These are phyloP conservation scores for Solanum chiquidenum DNA, from an alignment of 257 asterid species.

Conservation along the genomic window DNA sequence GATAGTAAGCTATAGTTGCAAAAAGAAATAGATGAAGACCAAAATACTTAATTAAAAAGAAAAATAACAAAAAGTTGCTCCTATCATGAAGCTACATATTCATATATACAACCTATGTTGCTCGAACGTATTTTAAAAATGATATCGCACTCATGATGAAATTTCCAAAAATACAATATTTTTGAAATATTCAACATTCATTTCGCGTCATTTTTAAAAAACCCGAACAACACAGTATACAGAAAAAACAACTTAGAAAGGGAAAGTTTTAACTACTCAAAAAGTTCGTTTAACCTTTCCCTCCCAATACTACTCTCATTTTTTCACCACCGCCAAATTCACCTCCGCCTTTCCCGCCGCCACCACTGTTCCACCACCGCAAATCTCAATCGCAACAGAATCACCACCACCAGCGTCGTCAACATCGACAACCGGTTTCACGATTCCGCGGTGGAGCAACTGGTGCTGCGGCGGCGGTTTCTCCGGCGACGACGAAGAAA, in stretches of 20 bases:
- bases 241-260: not conserved
- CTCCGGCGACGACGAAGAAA: not conserved
- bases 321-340: not conserved
- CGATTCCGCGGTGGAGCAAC: constrained; percentile 41
- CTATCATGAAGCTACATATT: not conserved
- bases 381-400: constrained; percentile 16
- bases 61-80: not conserved
- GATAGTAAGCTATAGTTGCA: not conserved
- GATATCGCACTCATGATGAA: not conserved
- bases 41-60: not conserved
- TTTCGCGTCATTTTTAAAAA: not conserved
- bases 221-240: rapidly evolving
- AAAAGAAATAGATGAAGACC: not conserved
- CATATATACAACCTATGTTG: not conserved
- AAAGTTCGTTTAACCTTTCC: not conserved
- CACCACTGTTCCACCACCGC: not conserved
- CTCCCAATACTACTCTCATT: not conserved
- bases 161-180: not conserved
- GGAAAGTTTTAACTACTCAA: not conserved
- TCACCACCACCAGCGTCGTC: not conserved
- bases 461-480: constrained; percentile 10
- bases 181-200: not conserved
- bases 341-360: not conserved
- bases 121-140: not conserved
- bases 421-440: constrained; percentile 31